Conservation (phyloP, 768 basidiomycete species). For the Leccinum subtestaceum region DNA sequence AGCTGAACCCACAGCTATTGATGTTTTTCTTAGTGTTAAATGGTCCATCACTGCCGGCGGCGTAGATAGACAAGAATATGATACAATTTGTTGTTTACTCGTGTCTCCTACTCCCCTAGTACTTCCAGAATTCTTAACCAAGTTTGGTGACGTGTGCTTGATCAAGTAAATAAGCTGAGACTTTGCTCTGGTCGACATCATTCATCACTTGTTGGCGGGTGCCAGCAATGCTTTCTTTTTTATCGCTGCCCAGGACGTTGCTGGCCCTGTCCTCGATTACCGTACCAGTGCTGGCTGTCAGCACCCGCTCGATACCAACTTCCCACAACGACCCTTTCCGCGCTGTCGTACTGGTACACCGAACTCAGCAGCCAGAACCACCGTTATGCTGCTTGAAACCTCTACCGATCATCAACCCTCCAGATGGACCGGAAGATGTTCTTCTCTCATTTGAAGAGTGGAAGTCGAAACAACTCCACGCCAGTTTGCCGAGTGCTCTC, state of each 20-base stretch:
- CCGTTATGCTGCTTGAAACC: slow-evolving; percentile 72
- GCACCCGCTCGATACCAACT: slow-evolving; percentile 32
- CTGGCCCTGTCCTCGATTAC: slow-evolving; percentile 35
- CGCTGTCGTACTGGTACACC: slow-evolving; percentile 48
- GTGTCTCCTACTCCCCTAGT: not conserved
- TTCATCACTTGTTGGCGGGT: slow-evolving; percentile 11
- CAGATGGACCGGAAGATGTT: slow-evolving; percentile 53
- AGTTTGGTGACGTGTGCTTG: not conserved
- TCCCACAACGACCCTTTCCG: slow-evolving; percentile 60
- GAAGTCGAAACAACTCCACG: slow-evolving; percentile 66
- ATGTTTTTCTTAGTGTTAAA: slow-evolving; percentile 27
- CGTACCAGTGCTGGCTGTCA: slow-evolving; percentile 32
- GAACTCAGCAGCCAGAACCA: slow-evolving; percentile 43
- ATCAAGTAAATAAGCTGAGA: not conserved
- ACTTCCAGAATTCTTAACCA: not conserved
- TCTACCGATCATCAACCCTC: slow-evolving; percentile 32
- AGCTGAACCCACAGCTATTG: not conserved
- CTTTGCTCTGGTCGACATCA: slow-evolving; percentile 5
- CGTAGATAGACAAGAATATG: slow-evolving; percentile 10
- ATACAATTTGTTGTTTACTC: slow-evolving; percentile 10
- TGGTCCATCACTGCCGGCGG: not conserved
- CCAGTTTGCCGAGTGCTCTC: slow-evolving; percentile 30
- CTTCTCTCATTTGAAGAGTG: slow-evolving; percentile 86
- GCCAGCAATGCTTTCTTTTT: not conserved
- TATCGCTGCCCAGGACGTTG: slow-evolving; percentile 16